Evolutionary conservation across 768 basidiomycete genomes (phyloP).

Genomic region (Lactarius trivialis): DNA sequence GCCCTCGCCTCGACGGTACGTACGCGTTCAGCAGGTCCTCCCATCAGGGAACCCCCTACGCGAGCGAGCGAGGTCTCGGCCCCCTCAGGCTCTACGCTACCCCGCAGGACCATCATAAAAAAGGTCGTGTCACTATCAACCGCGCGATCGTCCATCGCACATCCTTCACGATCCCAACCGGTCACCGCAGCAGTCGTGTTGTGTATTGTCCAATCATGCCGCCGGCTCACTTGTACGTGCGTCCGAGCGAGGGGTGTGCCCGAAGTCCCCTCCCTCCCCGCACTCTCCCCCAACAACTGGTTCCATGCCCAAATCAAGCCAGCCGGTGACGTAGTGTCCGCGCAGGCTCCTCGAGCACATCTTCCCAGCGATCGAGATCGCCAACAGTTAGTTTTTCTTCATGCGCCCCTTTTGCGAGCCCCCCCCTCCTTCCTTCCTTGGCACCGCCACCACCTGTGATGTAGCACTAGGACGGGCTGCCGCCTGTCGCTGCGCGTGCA

Average conservation of each 20-base stretch:
- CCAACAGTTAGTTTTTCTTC: neutral
- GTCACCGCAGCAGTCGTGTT: neutral
- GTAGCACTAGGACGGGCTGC: neutral
- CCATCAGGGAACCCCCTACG: neutral
- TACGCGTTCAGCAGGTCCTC: neutral
- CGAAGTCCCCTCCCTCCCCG: too few relatives aligned
- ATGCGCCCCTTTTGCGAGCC: neutral
- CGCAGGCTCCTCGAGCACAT: slow-evolving; percentile 8
- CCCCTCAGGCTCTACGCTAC: neutral
- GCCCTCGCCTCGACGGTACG: neutral
- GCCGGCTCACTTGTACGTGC: neutral
- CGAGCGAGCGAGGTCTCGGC: neutral
- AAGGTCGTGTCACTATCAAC: neutral
- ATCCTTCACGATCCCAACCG: neutral
- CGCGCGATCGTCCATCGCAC: neutral
- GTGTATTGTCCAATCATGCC: neutral
- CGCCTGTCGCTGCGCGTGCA: neutral
- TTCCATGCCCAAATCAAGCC: neutral
- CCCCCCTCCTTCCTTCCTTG: neutral
- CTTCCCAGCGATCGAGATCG: neutral
- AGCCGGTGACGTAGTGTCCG: neutral
- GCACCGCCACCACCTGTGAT: slow-evolving; percentile 11
- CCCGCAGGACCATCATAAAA: neutral
- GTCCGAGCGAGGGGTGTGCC: neutral
- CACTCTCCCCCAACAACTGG: too few relatives aligned